phyloP scores from a whole-genome alignment of 106 monocot species.

The Cymbidium sinense region DNA sequence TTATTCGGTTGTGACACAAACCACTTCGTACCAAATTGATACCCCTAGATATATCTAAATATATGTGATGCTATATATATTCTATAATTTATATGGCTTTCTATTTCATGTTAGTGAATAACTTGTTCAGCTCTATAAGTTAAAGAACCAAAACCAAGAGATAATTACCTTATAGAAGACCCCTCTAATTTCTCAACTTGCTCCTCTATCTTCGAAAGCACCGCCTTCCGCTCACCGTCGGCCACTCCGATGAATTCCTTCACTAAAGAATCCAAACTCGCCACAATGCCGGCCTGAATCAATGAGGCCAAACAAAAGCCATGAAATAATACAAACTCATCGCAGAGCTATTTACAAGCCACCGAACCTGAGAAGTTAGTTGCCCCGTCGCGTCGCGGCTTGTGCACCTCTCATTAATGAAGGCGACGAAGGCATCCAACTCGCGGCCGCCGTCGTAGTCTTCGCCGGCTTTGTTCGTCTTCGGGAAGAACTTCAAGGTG shows the following conservation, averaged over 20 bases:
- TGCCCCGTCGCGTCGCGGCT: slow-evolving; percentile 79
- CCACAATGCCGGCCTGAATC: slow-evolving; percentile 66
- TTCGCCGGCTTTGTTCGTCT: slow-evolving; percentile 89
- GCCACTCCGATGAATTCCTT: slow-evolving; percentile 69
- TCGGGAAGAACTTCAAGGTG: slow-evolving; percentile 93
- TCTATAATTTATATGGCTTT: no score
- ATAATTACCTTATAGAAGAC: slow-evolving; percentile 64
- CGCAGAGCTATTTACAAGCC: neutral
- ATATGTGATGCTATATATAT: no score
- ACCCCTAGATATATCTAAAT: no score
- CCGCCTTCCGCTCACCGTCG: slow-evolving; percentile 43
- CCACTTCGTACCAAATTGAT: no score
- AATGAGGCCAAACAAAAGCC: neutral
- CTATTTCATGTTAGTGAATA: no score
- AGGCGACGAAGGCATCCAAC: slow-evolving; percentile 70
- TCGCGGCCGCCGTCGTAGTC: slow-evolving; percentile 88
- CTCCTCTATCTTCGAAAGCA: slow-evolving; percentile 69
- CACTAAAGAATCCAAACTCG: slow-evolving; percentile 54
- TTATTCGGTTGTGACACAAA: no score
- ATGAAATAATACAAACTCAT: neutral
- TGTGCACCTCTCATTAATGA: slow-evolving; percentile 83
- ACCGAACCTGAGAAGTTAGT: slow-evolving; percentile 68
- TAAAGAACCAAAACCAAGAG: no score
- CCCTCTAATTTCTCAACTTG: slow-evolving; percentile 61
- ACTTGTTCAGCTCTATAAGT: no score